These are phyloP conservation scores for Rhodosporidiobolus odoratus DNA, from an alignment of 768 basidiomycete species.

Conservation along the genomic window DNA sequence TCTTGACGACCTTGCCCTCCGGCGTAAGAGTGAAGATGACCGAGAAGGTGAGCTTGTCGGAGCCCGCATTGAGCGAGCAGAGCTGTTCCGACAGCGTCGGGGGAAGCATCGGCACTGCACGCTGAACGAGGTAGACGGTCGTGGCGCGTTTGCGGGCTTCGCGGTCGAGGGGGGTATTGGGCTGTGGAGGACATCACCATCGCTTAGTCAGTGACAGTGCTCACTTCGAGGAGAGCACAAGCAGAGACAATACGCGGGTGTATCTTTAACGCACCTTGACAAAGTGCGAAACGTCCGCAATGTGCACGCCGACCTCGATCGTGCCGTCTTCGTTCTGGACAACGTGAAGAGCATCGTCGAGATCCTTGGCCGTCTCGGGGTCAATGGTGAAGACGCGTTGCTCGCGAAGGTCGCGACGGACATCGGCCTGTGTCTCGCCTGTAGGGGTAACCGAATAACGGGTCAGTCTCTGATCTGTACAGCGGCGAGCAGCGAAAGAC, in stretches of 20 bases:
- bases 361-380: constrained; percentile 77
- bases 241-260: background rate
- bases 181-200: constrained; percentile 23
- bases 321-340: constrained; percentile 84
- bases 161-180: constrained; percentile 82
- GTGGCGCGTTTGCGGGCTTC: constrained; percentile 90
- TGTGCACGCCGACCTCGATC: constrained; percentile 87
- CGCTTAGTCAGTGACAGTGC: background rate
- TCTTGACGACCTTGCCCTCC: constrained; percentile 74
- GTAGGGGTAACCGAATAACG: constrained; percentile 45
- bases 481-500: background rate
- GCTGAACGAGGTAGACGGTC: constrained; percentile 93
- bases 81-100: constrained; percentile 85
- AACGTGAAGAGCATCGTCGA: constrained; percentile 92
- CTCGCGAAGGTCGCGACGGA: constrained; percentile 77
- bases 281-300: constrained; percentile 94
- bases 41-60: constrained; percentile 87
- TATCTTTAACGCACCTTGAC: constrained; percentile 53
- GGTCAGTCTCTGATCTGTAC: background rate
- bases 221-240: background rate
- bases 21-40: constrained; percentile 76
- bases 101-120: constrained; percentile 94
- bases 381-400: constrained; percentile 92
- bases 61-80: constrained; percentile 81
- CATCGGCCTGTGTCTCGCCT: constrained; percentile 53